Evolutionary conservation across 176 grass and related monocot genomes (phyloP), one percentile per base, ranked within the genome.

Genomic region (Aegilops umbellulata): DNA sequence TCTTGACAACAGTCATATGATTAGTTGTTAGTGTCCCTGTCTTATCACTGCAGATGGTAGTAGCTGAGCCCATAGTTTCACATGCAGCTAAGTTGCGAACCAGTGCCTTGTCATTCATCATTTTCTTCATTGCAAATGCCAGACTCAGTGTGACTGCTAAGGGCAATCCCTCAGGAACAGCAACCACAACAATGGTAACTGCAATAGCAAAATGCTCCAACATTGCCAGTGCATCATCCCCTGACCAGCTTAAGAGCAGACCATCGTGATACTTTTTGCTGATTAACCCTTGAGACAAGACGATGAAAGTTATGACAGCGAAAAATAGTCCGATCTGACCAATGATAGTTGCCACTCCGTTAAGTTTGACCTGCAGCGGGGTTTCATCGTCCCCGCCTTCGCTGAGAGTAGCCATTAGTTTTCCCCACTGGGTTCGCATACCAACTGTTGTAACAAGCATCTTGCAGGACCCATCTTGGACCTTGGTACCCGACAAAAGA

Each of bases 111-210:
- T 99, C 97, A 92, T 99, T 94, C 97, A 99, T 99, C 97, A 99
- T 99, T 87, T 99, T 99, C 86, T 99, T 99, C 97, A 99, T 96
- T 78, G 97, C 94, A 85, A 99, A 99, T 63, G 94, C 97, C 57
- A 99, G 97, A 51, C 94, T 96, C 82, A 99, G 80, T 0, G 97
- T 99, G 78, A 99, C 97, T 68, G 97, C 97, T 80, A 99, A 92
- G 41, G 97, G 97, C 78, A 99, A 85, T 3, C 97, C 97, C 87
- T 99, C 97, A 72, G 97, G 97, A 82, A 99, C 97, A 80, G 97
- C 97, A 53, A 99, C 97, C 17, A 99, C 97, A 46, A 99, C 92
- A 80, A 99, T 96, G 23, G 97, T 99, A 86, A 99, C 97, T 76
- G 94, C 97, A 87, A 99, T 94, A 39, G 97, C 94, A 84, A 99